These are phyloP conservation scores for Colletotrichum sp. DNA, from an alignment of 2,329 filamentous ascomycete genomes.

Conservation along the genomic window DNA sequence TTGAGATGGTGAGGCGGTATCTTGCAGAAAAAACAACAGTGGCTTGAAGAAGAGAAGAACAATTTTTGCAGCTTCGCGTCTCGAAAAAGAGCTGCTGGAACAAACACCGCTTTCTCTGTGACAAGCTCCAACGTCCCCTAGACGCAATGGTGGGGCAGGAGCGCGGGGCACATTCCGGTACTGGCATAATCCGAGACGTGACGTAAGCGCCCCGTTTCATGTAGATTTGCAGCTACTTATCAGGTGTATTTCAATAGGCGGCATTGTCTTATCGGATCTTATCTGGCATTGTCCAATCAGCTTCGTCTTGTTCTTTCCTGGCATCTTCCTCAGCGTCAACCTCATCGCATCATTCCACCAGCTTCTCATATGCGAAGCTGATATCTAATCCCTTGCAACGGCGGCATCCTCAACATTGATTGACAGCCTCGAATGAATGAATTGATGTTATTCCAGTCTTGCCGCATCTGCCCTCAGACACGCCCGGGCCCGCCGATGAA, in stretches of 20 bases:
- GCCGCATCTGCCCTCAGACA: not conserved
- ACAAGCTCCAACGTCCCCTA: not conserved
- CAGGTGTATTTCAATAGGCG: not conserved
- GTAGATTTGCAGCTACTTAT: not conserved
- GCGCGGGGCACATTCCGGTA: conserved; percentile 12
- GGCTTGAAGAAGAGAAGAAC: not conserved
- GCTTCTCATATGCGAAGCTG: not conserved
- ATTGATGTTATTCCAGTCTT: not conserved
- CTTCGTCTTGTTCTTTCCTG: too few relatives aligned
- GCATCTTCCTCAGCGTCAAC: not conserved
- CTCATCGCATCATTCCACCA: not conserved
- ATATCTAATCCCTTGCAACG: not conserved
- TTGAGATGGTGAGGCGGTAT: not conserved
- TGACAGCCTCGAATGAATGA: not conserved
- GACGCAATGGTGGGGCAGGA: conserved; percentile 5
- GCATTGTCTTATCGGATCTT: not conserved
- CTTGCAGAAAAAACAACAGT: not conserved
- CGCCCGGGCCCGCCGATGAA: not conserved
- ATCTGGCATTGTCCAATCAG: not conserved
- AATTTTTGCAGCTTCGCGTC: not conserved
- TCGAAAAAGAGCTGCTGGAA: not conserved
- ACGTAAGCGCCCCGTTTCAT: conserved; percentile 2
- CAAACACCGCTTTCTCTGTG: not conserved
- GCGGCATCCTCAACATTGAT: not conserved
- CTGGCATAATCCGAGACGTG: not conserved